Evolutionary conservation across 2,329 filamentous ascomycete genomes (phyloP), one percentile per base, ranked within the genome.

Genomic region (Epichloe festucae): DNA sequence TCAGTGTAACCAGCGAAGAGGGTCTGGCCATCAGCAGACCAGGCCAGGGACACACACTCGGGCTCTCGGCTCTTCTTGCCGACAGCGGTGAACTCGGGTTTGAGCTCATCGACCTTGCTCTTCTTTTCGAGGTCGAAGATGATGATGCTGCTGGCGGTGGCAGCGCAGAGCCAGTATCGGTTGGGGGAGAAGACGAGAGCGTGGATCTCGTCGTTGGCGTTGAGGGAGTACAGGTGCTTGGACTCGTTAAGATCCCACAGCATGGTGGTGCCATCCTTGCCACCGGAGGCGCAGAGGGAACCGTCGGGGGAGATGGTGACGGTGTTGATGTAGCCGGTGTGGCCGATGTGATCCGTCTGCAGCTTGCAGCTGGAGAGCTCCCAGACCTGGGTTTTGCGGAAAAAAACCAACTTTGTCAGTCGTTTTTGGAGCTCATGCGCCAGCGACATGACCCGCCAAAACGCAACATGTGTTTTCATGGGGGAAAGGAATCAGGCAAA

Each of bases 81-180:
- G 71, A 89, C 85, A 71, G 89, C 95, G 70, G 89, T 80, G 80
- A 93, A 96, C 74, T 98, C 93, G 63, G 91, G 91, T 86, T 95
- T 96, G 74, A 98, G 85, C 84, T 97, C 93, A 68, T 97, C 91
- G 70, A 97, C 91, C 87, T 96, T 97, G 86, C 85, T 94, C 90
- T 98, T 98, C 90, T 98, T 98, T 89, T 98, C 93, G 64, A 98
- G 84, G 71, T 98, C 93, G 79, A 98, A 98, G 82, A 98, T 97
- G 83, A 96, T 96, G 83, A 98, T 97, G 82, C 84, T 89, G 78
- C 82, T 88, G 70, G 89, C 82, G 59, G 93, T 98, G 71, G 93
- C 93, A 70, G 93, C 93, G 83, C 93, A 98, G 65, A 98, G 85
- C 93, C 93, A 98, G 89, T 98, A 98, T 75, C 93, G 87, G 89